Conservation (phyloP, 23 red algal species). For the Pyropia yezoensis region DNA sequence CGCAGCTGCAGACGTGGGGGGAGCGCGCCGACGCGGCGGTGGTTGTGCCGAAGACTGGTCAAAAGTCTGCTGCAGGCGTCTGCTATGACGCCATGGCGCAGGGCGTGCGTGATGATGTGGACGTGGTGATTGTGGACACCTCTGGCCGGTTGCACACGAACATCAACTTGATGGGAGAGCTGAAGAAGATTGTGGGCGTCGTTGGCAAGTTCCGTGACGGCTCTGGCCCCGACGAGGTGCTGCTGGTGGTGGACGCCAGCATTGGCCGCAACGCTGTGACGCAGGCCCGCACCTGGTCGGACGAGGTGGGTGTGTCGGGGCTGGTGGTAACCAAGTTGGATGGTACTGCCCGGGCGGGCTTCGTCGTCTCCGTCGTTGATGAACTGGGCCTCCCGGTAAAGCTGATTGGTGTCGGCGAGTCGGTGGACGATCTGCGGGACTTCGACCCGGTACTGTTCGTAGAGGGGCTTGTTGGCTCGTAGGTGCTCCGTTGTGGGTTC, state of each 20-base stretch:
- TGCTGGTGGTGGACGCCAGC: conserved; percentile 86
- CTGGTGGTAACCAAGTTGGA: conserved; percentile 94
- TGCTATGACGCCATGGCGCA: conserved; percentile 66
- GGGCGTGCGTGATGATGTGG: conserved; percentile 40
- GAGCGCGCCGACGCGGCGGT: conserved; percentile 57
- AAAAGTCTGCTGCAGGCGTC: conserved; percentile 55
- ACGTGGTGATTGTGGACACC: conserved; percentile 87
- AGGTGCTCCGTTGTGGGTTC: too few relatives aligned
- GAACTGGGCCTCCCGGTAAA: conserved; percentile 88
- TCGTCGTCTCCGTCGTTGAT: conserved; percentile 77
- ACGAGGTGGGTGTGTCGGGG: conserved; percentile 58
- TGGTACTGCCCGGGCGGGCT: conserved; percentile 87
- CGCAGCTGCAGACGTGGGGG: conserved; percentile 85
- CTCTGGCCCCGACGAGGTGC: conserved; percentile 52
- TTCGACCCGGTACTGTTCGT: conserved; percentile 83
- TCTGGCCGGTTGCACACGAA: conserved; percentile 91
- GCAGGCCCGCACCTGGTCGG: conserved; percentile 66
- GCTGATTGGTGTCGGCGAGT: conserved; percentile 87
- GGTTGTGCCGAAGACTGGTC: conserved; percentile 32
- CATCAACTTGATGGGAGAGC: conserved; percentile 80
- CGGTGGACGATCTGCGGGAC: conserved; percentile 89
- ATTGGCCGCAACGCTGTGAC: conserved; percentile 87
- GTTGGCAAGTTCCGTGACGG: conserved; percentile 39
- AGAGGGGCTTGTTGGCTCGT: conserved; percentile 63
- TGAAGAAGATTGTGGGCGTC: conserved; percentile 81